phyloP scores from a whole-genome alignment of 768 basidiomycete species.

The Candolleomyces eurysporus region DNA sequence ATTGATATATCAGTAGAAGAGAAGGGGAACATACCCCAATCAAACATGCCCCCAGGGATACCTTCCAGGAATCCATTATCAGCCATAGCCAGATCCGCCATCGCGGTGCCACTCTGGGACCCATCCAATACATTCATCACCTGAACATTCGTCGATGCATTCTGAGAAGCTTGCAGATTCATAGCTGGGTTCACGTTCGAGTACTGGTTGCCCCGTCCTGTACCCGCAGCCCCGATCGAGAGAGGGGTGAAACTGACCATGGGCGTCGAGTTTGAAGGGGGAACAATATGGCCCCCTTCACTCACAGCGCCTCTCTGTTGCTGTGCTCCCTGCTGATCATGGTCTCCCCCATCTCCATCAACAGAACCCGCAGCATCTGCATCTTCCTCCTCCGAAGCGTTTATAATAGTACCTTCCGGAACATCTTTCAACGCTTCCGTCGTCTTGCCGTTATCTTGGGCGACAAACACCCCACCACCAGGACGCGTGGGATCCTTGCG shows the following conservation, averaged over 20 bases:
- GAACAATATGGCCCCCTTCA: conserved; percentile 2
- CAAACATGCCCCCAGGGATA: conserved; percentile 82
- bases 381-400: conserved; percentile 41
- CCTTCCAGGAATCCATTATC: conserved; percentile 74
- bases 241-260: conserved; percentile 60
- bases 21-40: conserved; percentile 59
- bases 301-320: not conserved
- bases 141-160: conserved; percentile 56
- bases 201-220: conserved; percentile 28
- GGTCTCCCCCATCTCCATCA: conserved; percentile 35
- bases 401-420: conserved; percentile 55
- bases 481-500: conserved; percentile 77
- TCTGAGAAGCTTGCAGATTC: conserved; percentile 43
- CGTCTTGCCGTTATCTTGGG: conserved; percentile 44
- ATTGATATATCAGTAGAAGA: not conserved
- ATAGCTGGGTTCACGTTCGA: conserved; percentile 77
- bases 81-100: conserved; percentile 65
- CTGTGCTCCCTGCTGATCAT: conserved; percentile 3
- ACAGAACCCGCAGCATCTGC: conserved; percentile 38
- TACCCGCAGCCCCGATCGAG: conserved; percentile 20
- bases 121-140: conserved; percentile 76
- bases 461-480: conserved; percentile 86
- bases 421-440: conserved; percentile 51
- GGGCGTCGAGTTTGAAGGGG: conserved; percentile 27
- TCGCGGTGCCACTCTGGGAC: conserved; percentile 48